Percentiles rank a stretch among this genome's conserved stretches.
These are phyloP conservation scores for Dissophora ornata DNA, from an alignment of 192 early-diverging fungal species.

Conservation along the genomic window DNA sequence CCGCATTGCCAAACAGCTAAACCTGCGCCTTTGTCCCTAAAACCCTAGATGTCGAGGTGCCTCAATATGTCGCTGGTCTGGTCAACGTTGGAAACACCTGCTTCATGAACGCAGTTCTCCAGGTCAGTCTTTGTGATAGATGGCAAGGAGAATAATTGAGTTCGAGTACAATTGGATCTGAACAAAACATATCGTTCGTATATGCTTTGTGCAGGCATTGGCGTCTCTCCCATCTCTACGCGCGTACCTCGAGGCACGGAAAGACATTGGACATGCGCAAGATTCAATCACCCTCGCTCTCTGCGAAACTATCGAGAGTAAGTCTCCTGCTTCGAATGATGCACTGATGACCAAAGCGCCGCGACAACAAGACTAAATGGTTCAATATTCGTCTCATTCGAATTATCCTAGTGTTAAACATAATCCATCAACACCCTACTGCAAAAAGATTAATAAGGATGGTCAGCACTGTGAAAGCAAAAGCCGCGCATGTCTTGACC, in stretches of 20 bases:
- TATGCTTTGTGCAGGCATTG: constrained; percentile 15
- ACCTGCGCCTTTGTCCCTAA: no score
- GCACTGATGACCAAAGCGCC: no score
- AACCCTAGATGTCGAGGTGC: background rate
- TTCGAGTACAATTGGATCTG: no score
- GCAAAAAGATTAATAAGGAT: constrained; percentile 57
- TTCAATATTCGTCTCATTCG: no score
- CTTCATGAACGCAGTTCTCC: constrained; percentile 88
- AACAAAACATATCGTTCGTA: background rate
- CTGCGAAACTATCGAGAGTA: constrained; percentile 53
- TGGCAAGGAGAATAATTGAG: background rate
- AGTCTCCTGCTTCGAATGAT: background rate
- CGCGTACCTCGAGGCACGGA: constrained; percentile 25
- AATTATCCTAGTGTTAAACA: constrained; percentile 41
- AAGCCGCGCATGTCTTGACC: constrained; percentile 64
- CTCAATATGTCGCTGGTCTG: constrained; percentile 64
- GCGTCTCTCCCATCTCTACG: constrained; percentile 36
- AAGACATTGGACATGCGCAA: constrained; percentile 26
- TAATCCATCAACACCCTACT: constrained; percentile 33
- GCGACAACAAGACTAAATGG: no score
- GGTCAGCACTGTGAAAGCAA: constrained; percentile 59
- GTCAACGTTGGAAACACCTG: constrained; percentile 90
- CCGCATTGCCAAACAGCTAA: no score
- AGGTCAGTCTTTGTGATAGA: constrained; percentile 53
- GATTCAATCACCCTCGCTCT: constrained; percentile 35